These are phyloP conservation scores for Raffaelea arxii DNA, from an alignment of 2,329 filamentous ascomycete genomes.

Conservation along the genomic window DNA sequence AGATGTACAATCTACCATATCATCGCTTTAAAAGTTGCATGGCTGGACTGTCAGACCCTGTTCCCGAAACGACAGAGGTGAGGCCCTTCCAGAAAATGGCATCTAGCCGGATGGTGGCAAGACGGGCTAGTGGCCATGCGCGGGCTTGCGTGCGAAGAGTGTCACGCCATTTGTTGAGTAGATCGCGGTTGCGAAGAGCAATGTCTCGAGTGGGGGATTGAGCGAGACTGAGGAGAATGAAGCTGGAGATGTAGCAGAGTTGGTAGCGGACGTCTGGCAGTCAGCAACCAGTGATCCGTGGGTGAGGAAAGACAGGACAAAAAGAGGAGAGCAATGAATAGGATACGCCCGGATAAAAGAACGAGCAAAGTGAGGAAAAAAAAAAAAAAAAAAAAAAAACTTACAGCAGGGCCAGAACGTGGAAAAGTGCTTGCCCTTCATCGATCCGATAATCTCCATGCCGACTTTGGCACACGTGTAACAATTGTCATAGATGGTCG, in stretches of 20 bases:
- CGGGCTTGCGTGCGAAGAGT: constrained; percentile 16
- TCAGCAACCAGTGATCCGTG: not conserved
- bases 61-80: constrained; percentile 9
- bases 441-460: constrained; percentile 14
- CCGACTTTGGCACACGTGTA: constrained; percentile 15
- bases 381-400: not conserved
- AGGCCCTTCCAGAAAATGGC: constrained; percentile 17
- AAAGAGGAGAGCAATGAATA: not conserved
- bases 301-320: not conserved
- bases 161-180: constrained; percentile 15
- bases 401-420: constrained; percentile 16
- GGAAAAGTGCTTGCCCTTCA: constrained; percentile 15
- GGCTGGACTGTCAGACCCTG: constrained; percentile 15
- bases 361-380: not conserved
- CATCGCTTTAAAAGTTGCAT: constrained; percentile 8
- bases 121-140: constrained; percentile 16
- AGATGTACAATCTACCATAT: constrained; percentile 1
- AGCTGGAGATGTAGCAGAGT: constrained; percentile 16
- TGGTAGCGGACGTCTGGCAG: constrained; percentile 15
- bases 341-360: not conserved
- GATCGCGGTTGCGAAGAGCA: constrained; percentile 10
- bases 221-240: constrained; percentile 16
- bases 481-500: constrained; percentile 17
- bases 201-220: constrained; percentile 14
- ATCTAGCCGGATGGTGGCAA: constrained; percentile 17